These are phyloP conservation scores for Kodamaea restingae DNA, from an alignment of 805 yeast genomes.

Conservation along the genomic window DNA sequence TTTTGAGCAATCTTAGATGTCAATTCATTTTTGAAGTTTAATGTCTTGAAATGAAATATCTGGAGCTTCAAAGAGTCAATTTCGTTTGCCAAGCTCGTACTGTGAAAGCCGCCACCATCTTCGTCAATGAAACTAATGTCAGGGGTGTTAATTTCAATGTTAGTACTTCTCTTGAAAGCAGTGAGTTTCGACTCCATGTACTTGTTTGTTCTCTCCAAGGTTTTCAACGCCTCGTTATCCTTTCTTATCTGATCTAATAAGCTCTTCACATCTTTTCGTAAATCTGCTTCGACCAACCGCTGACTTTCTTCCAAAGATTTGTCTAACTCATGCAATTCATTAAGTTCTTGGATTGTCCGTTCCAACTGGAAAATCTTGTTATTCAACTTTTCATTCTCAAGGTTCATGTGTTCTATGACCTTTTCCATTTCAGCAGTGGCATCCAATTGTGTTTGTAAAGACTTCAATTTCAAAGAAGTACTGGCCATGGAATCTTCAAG, in stretches of 20 bases:
- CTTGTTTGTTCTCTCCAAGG: slow-evolving; percentile 19
- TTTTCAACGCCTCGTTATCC: slow-evolving; percentile 15
- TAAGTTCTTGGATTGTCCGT: slow-evolving; percentile 40
- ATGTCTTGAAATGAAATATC: slow-evolving; percentile 11
- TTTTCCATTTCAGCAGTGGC: slow-evolving; percentile 32
- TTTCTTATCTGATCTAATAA: slow-evolving; percentile 16
- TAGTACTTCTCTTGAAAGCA: slow-evolving; percentile 14
- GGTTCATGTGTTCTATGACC: slow-evolving; percentile 31
- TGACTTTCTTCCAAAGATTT: slow-evolving; percentile 32
- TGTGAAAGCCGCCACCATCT: slow-evolving; percentile 5
- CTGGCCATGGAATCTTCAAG: slow-evolving; percentile 1
- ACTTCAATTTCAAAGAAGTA: slow-evolving; percentile 16
- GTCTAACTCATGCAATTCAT: slow-evolving; percentile 48
- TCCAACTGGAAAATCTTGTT: slow-evolving; percentile 30
- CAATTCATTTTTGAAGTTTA: slow-evolving; percentile 11
- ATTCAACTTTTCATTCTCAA: slow-evolving; percentile 34
- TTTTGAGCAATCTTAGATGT: slow-evolving; percentile 12
- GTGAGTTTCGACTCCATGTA: slow-evolving; percentile 17
- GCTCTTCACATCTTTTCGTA: slow-evolving; percentile 33
- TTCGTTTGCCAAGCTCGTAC: slow-evolving; percentile 5
- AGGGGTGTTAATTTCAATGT: slow-evolving; percentile 6
- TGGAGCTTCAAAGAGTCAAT: slow-evolving; percentile 17
- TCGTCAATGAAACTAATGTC: slow-evolving; percentile 3
- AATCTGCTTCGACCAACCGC: slow-evolving; percentile 14
- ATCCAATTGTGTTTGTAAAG: slow-evolving; percentile 31